Conservation (phyloP, 768 basidiomycete species). For the Xerocomus brunneocitrinus region DNA sequence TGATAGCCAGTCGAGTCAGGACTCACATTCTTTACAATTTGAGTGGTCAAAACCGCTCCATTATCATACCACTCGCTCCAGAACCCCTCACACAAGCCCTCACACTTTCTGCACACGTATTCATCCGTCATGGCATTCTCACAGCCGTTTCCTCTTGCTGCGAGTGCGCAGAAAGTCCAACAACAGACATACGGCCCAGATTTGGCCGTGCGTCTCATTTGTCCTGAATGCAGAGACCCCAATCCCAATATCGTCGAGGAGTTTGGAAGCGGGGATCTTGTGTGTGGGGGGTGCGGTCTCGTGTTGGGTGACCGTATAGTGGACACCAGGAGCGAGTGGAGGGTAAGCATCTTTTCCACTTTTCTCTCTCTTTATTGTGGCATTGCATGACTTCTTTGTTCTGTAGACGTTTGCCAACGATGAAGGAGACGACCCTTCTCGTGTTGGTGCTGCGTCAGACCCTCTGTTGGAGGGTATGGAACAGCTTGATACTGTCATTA, state of each 20-base stretch:
- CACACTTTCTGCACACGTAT: neutral
- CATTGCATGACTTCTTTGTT: constrained; percentile 18
- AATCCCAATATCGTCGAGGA: constrained; percentile 96
- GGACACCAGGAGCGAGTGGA: constrained; percentile 98
- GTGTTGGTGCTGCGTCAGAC: constrained; percentile 96
- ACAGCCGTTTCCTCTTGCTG: constrained; percentile 78
- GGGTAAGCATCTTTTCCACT: constrained; percentile 53
- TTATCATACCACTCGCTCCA: constrained; percentile 14
- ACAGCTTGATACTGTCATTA: constrained; percentile 91
- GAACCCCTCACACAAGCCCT: constrained; percentile 15
- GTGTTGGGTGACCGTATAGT: constrained; percentile 96
- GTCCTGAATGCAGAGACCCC: constrained; percentile 92
- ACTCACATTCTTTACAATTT: constrained; percentile 25
- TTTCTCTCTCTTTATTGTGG: neutral
- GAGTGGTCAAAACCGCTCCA: constrained; percentile 12
- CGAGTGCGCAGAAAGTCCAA: constrained; percentile 42
- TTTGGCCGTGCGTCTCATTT: constrained; percentile 84
- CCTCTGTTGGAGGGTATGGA: constrained; percentile 93
- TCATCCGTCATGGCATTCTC: constrained; percentile 53
- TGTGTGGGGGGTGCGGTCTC: constrained; percentile 89
- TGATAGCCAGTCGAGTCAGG: constrained; percentile 19
- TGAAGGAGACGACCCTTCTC: constrained; percentile 98
- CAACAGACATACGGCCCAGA: constrained; percentile 73
- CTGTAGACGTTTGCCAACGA: constrained; percentile 97
- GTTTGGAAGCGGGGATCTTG: constrained; percentile 96